Conservation (phyloP, 257 asterid genomes). For the Solanum chmielewskii region DNA sequence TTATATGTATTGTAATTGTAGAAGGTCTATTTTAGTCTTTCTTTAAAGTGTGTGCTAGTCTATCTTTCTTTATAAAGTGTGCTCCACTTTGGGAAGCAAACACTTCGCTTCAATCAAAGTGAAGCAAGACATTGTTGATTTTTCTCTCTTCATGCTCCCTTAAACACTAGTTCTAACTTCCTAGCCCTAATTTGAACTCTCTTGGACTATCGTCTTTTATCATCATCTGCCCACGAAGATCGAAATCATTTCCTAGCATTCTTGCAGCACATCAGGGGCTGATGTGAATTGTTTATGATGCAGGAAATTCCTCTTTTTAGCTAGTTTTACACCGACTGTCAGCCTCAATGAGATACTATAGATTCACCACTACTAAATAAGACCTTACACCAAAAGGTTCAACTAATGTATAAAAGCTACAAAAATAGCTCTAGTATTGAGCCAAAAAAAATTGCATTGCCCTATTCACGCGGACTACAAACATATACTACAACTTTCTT, state of each 20-base stretch:
- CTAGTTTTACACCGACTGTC: neutral
- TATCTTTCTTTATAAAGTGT: too few relatives aligned
- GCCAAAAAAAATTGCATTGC: rapidly evolving
- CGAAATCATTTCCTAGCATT: too few relatives aligned
- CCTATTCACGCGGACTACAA: neutral
- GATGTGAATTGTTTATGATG: neutral
- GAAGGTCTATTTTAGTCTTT: too few relatives aligned
- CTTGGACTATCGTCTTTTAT: too few relatives aligned
- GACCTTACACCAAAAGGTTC: too few relatives aligned
- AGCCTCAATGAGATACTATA: neutral
- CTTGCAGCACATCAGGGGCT: neutral
- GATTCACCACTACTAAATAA: too few relatives aligned
- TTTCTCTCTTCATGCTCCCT: neutral
- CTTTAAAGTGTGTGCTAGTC: too few relatives aligned
- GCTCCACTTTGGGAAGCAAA: too few relatives aligned
- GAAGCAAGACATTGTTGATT: neutral
- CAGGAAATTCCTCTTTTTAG: neutral
- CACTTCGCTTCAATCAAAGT: neutral
- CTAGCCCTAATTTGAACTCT: neutral
- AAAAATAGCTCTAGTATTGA: too few relatives aligned
- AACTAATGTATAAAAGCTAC: too few relatives aligned
- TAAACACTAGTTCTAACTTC: neutral
- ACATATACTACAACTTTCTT: neutral
- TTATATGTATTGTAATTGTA: neutral
- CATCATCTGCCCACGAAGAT: too few relatives aligned